phyloP scores from a whole-genome alignment of 1,284 basidiomycete genomes.

The Puccinia novopanici region DNA sequence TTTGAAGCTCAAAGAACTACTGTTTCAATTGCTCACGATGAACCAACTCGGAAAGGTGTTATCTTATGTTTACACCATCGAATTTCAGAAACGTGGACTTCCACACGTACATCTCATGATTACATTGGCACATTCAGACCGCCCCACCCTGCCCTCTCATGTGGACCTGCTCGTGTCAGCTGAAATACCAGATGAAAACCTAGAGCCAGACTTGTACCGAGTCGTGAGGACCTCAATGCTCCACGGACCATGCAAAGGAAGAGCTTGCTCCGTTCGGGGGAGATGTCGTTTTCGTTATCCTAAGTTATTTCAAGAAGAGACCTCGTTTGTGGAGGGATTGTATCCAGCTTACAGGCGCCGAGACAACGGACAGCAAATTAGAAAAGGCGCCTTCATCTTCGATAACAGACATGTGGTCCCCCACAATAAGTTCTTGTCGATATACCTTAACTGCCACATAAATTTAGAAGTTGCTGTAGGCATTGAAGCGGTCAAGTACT shows the following conservation, averaged over 20 bases:
- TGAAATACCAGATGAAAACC: not conserved
- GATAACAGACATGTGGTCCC: too few relatives aligned
- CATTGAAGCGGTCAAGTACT: too few relatives aligned
- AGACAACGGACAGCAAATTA: not conserved
- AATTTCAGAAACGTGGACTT: too few relatives aligned
- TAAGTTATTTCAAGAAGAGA: not conserved
- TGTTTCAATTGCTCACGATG: not conserved
- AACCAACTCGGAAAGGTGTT: not conserved
- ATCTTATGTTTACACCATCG: conserved; percentile 25
- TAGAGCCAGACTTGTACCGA: not conserved
- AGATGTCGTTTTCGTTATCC: not conserved
- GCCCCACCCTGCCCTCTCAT: not conserved
- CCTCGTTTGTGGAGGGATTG: too few relatives aligned
- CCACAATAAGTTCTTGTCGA: too few relatives aligned
- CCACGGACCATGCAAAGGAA: not conserved
- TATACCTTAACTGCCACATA: too few relatives aligned
- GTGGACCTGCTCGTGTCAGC: conserved; percentile 1
- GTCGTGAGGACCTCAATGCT: not conserved
- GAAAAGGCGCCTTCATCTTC: conserved; percentile 1
- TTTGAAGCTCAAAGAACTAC: conserved; percentile 5
- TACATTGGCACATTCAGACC: not conserved
- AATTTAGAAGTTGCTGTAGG: too few relatives aligned
- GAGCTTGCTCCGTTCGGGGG: not conserved
- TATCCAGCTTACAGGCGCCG: not conserved
- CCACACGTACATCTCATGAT: too few relatives aligned